Base-by-base conservation (phyloP, 1,139 yeast genomes). In the Kurtzmaniella quercitrusa region DNA sequence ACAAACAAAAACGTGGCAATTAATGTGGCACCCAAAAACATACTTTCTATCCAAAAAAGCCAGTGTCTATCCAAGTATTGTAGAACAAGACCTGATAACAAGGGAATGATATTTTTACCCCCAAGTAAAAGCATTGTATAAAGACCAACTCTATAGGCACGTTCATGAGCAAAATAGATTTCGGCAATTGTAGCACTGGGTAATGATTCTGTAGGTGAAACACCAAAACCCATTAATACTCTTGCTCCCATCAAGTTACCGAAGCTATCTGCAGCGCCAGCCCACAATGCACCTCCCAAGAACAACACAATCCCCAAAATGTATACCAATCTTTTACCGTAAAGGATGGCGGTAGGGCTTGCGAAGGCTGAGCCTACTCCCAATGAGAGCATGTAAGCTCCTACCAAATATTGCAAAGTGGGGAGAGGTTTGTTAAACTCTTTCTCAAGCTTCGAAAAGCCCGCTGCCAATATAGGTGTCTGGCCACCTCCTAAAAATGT, bases 161-260 rank as follows among this genome's bases (percentile, higher is more conserved):
- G 68, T 54, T 80, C 85, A 53, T 80, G 85, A 36, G 80, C 77
- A 54, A 79, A 80, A 54, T 75, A 80, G 40, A 80, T 77, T 52
- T 80, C 86, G 3, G 84, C 82, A 45, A 80, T 76, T 1, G 84
- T 77, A 1, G 85, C 74, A 16, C 78, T 68, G 1, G 86, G 84
- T 40, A 80, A 63, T 3, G 84, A 76, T 57, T 80, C 86, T 5
- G 81, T 74, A 2, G 85, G 83, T 1, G 83, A 69, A 16, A 80
- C 75, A 3, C 85, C 85, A 42, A 80, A 60, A 19, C 83, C 85
- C 53, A 75, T 73, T 12, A 80, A 56, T 2, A 80, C 66, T 51
- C 86, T 70, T 1, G 82, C 83, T 2, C 79, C 82, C 68, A 80
- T 65, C 35, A 80, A 60, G 21, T 73, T 68, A 2, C 77, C 76